Base-by-base conservation (phyloP, 2,329 filamentous ascomycete species). In the Dactylella cylindrospora region DNA sequence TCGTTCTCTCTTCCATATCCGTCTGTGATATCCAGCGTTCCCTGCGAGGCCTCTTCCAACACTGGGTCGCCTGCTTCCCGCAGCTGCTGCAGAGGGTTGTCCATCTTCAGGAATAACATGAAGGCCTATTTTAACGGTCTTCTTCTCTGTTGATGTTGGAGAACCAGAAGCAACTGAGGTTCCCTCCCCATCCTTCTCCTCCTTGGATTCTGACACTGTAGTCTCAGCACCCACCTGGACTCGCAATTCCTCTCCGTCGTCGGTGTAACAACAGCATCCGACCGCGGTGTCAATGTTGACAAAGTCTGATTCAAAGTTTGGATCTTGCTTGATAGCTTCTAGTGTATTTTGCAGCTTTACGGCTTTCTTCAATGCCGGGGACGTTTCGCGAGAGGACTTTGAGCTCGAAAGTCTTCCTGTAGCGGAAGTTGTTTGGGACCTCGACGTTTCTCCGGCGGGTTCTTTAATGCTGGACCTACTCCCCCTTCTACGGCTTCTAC, bases 1-100 rank as follows among this genome's bases (percentile, higher is more conserved):
- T n/a, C 57, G 45, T n/a, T 53, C 57, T 10, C 57, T 36, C 26
- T 62, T 62, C 57, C 57, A 62, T 29, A 62, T 62, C 9, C 49
- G 44, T 15, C 25, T 43, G 9, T 62, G 57, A 9, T 54, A 62
- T 19, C 57, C 57, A 1, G 35, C 23, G 29, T 44, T 62, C 13
- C 57, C 57, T 10, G 29, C 43, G 49, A 49, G 54, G 7, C 39
- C 26, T 22, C 45, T 62, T 2, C 31, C 49, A 2, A 45, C 7
- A 15, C 38, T 54, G 6, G 41, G 19, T 6, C 45, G 38, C 22
- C 15, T 33, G 7, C 19, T 45, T 12, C n/a, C 13, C 5, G 29
- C 49, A 2, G 22, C 36, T 3, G 43, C 25, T n/a, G 36, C 32
- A 6, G 32, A 32, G 3, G 49, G 23, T 36, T 23, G 29, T 12